These are phyloP conservation scores for Neckera pumila DNA, from an alignment of 225 moss, liverwort and hornwort genomes.

Conservation along the genomic window DNA sequence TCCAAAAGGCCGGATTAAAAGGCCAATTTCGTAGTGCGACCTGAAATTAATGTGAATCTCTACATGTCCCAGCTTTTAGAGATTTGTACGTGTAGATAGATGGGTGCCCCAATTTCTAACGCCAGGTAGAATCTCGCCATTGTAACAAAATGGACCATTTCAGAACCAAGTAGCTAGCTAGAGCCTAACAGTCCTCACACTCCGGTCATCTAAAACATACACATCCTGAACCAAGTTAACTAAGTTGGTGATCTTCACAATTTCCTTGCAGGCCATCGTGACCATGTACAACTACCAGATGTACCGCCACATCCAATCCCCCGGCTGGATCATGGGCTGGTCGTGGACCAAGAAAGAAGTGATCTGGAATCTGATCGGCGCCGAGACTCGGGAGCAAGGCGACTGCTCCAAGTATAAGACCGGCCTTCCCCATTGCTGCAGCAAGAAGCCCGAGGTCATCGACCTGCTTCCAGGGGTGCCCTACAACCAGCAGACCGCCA, in stretches of 20 bases:
- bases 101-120: not conserved
- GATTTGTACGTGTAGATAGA: not conserved
- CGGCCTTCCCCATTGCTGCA: constrained; percentile 34
- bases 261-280: constrained; percentile 31
- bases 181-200: not conserved
- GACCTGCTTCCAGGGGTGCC: constrained; percentile 60
- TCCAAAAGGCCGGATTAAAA: not conserved
- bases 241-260: not conserved
- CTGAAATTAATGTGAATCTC: not conserved
- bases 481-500: constrained; percentile 50
- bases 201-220: not conserved
- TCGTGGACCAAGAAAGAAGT: constrained; percentile 47
- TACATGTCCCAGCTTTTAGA: no score
- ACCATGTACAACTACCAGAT: constrained; percentile 48
- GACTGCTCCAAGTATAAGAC: constrained; percentile 22
- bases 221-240: not conserved
- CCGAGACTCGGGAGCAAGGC: constrained; percentile 45
- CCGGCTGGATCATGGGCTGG: constrained; percentile 61
- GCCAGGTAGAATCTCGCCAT: not conserved
- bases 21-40: not conserved
- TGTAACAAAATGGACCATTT: not conserved
- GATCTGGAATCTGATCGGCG: constrained; percentile 50
- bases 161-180: not conserved
- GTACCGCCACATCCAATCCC: constrained; percentile 49
- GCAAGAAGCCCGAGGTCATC: constrained; percentile 35